Base-by-base conservation (phyloP, 768 basidiomycete genomes). In the Baorangia bicolor region DNA sequence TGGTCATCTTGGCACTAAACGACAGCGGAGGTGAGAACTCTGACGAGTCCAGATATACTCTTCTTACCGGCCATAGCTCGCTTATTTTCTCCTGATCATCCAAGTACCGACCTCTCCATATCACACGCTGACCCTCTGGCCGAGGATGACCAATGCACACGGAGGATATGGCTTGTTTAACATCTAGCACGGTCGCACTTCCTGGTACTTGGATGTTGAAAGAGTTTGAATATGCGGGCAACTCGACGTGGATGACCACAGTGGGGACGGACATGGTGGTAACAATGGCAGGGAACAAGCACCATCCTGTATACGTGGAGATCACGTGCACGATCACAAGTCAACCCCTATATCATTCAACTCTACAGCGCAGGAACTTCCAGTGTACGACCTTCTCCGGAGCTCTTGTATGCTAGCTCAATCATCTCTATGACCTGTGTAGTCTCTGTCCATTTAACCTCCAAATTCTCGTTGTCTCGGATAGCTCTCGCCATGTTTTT, bases 401-500 rank as follows among this genome's bases (percentile, higher is more conserved):
- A 81, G 60, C 88, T 88, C 70, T 80, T 70, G 65, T 83, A 76
- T 9, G 87, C 89, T 11, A 89, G 75, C 71, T 93, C 89, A 62
- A 93, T 83, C 67, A 94, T 78, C 73, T 88, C 81, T 59, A 94
- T 83, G 10, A 89, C 87, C 8, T 78, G 71, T 10, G 81, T 81
- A 0, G 88, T 84, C 67, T 93, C 84, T 61, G 83, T 81, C 80
- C 90, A 92, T 68, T 83, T 89, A 41, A 94, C 82, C 8, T 75
- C 77, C 34, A 77, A 78, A 48, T 81, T 78, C 8, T 74, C 78
- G 4, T 78, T 78, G 25, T 79, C 69, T 31, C 84, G 75, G 52
- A 92, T 87, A 7, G 80, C 81, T 25, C 75, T 78, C 12, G 82
- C 88, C 21, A 91, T 71, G 61, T 90, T 87, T 54, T 74, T 79